Conservation (phyloP, 1,284 basidiomycete genomes). For the Melampsora americana region DNA sequence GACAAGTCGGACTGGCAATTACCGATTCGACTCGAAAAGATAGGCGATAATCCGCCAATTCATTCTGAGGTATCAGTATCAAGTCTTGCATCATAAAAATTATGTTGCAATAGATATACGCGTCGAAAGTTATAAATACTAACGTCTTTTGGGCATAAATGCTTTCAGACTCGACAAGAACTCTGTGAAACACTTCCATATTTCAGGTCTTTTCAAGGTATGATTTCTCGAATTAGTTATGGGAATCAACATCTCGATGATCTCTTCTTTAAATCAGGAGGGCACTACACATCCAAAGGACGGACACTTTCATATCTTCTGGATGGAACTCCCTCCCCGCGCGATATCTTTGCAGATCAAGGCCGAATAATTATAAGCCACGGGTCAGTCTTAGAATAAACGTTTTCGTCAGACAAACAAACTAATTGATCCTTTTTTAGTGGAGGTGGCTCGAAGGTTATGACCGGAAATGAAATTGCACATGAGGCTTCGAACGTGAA, state of each 20-base stretch:
- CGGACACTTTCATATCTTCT: slow-evolving; percentile 21
- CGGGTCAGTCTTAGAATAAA: slow-evolving; percentile 10
- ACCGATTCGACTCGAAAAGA: slow-evolving; percentile 7
- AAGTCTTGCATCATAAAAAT: background rate
- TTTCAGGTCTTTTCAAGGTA: slow-evolving; percentile 39
- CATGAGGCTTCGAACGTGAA: background rate
- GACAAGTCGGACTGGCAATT: slow-evolving; percentile 24
- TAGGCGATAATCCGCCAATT: slow-evolving; percentile 22
- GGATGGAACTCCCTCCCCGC: slow-evolving; percentile 26
- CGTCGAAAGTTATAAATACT: background rate
- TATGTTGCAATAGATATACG: background rate
- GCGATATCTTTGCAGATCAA: slow-evolving; percentile 38
- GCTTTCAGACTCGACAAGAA: slow-evolving; percentile 30
- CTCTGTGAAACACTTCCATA: slow-evolving; percentile 39
- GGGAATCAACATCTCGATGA: background rate
- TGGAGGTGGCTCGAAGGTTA: slow-evolving; percentile 33
- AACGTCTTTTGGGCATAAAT: background rate
- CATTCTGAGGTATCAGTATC: slow-evolving; percentile 20
- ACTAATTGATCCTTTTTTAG: slow-evolving; percentile 15
- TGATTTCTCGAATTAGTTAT: background rate
- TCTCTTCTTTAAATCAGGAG: background rate
- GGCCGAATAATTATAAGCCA: slow-evolving; percentile 38
- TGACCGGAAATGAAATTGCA: background rate
- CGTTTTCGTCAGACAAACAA: background rate
- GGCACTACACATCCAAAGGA: slow-evolving; percentile 28